Percentiles rank a stretch among this genome's conserved stretches.
These are phyloP conservation scores for Kodamaea leandrae DNA, from an alignment of 805 yeast species.

Conservation along the genomic window DNA sequence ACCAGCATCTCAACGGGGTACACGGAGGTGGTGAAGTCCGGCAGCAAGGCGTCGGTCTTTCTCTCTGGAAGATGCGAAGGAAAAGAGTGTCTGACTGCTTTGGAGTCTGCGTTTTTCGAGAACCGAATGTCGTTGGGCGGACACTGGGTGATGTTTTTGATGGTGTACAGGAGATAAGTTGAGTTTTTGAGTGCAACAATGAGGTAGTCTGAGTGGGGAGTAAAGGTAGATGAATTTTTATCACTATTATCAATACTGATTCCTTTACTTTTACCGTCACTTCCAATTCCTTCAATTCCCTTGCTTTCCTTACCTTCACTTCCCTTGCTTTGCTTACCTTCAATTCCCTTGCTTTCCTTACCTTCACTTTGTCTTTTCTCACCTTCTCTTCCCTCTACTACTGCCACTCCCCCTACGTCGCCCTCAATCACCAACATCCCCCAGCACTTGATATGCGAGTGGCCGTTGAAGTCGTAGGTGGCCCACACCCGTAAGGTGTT, in stretches of 20 bases:
- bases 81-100: conserved; percentile 6
- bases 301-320: neutral
- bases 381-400: conserved; percentile 31
- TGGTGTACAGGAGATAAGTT: conserved; percentile 3
- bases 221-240: no score
- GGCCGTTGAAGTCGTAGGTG: conserved; percentile 58
- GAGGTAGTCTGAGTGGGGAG: neutral
- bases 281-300: no score
- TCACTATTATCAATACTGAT: no score
- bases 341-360: conserved; percentile 38
- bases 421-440: conserved; percentile 39
- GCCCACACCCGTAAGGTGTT: conserved; percentile 65
- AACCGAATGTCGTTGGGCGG: conserved; percentile 56
- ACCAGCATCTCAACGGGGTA: conserved; percentile 1
- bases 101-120: conserved; percentile 9
- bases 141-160: conserved; percentile 42
- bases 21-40: conserved; percentile 1
- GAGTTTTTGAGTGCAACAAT: conserved; percentile 2
- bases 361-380: conserved; percentile 8
- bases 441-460: conserved; percentile 56
- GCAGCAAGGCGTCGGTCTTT: neutral
- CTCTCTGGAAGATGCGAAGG: conserved; percentile 8
- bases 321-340: conserved; percentile 11
- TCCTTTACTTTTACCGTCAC: no score
- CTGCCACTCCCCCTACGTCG: conserved; percentile 16